Base-by-base conservation (phyloP, 495 filamentous ascomycete species). In the Rhypophila decipiens region DNA sequence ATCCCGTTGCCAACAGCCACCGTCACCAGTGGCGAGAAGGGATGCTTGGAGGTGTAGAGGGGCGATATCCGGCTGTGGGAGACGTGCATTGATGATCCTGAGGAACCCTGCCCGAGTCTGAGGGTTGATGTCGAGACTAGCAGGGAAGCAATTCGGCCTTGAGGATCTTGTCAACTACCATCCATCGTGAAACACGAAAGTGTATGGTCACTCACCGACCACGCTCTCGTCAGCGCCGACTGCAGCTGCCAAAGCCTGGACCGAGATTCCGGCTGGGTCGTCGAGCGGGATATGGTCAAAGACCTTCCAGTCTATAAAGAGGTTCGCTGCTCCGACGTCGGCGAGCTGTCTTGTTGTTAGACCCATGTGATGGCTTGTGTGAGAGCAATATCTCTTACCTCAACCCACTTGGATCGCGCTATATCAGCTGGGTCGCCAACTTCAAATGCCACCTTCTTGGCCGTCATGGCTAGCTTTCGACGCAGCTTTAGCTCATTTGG, bases 241-340 rank as follows among this genome's bases (percentile, higher is more conserved):
- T 0, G 37, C 47, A 4, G n/a, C 21, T 2, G 62, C 57, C 2
- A 65, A 53, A 18, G 63, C 62, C 2, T 46, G 5, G 27, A 52
- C 44, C 2, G 59, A 61, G 39, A 65, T 61, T 31, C 27, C 27
- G 27, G 7, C 13, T 5, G 36, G 36, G 11, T 58, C 59, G 15
- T 44, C 23, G 18, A 57, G 40, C 12, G 62, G 59, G 45, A 65
- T 65, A 20, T 51, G 42, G 50, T 65, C 62, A 29, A 65, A 65
- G 20, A 59, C 59, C 24, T 56, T 54, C 61, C 61, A 65, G 15
- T 52, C 39, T 23, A 63, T 50, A 40, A 65, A 60, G 10, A 65
- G 37, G 38, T 60, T 55, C 51, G 52, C 60, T 2, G 46, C 50
- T 31, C 52, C 52, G 19, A 51, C 34, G 5, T 60, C 50, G 13